phyloP scores from a whole-genome alignment of 768 basidiomycete genomes.

The Serendipita vermifera region DNA sequence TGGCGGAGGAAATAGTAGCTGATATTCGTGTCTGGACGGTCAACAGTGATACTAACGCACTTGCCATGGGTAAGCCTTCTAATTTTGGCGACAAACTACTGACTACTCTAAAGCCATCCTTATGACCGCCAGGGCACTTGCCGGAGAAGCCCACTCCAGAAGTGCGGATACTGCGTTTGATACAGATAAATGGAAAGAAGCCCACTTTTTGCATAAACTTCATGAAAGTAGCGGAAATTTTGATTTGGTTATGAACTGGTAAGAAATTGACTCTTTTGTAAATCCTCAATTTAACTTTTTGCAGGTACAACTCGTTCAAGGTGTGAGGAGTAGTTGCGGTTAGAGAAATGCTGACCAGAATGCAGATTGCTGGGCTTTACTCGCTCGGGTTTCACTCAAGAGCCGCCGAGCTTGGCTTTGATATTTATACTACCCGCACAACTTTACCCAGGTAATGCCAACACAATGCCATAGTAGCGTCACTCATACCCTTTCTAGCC shows the following conservation, averaged over 20 bases:
- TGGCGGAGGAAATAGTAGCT: conserved; percentile 11
- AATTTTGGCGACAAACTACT: too few relatives aligned
- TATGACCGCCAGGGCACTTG: conserved; percentile 51
- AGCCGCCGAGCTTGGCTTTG: conserved; percentile 51
- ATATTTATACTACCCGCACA: conserved; percentile 43
- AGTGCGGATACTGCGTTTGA: conserved; percentile 45
- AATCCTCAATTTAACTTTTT: not conserved
- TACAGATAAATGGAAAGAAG: conserved; percentile 45
- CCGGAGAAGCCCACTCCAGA: conserved; percentile 41
- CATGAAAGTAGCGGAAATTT: conserved; percentile 34
- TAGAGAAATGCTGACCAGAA: not conserved
- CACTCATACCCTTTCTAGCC: conserved; percentile 29
- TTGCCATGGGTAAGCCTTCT: conserved; percentile 37
- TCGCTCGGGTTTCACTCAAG: conserved; percentile 46
- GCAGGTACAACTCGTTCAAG: conserved; percentile 56
- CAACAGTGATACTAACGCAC: conserved; percentile 37
- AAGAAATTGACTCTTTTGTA: not conserved
- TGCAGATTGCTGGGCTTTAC: conserved; percentile 48
- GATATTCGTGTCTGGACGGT: conserved; percentile 32
- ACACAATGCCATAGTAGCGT: not conserved
- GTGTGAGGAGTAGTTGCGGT: conserved; percentile 20
- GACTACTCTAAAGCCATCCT: conserved; percentile 32
- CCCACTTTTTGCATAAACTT: conserved; percentile 36
- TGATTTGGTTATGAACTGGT: conserved; percentile 46
- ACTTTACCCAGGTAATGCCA: conserved; percentile 56